Conservation (phyloP, 2,329 filamentous ascomycete species). For the Stachybotrys chartarum region DNA sequence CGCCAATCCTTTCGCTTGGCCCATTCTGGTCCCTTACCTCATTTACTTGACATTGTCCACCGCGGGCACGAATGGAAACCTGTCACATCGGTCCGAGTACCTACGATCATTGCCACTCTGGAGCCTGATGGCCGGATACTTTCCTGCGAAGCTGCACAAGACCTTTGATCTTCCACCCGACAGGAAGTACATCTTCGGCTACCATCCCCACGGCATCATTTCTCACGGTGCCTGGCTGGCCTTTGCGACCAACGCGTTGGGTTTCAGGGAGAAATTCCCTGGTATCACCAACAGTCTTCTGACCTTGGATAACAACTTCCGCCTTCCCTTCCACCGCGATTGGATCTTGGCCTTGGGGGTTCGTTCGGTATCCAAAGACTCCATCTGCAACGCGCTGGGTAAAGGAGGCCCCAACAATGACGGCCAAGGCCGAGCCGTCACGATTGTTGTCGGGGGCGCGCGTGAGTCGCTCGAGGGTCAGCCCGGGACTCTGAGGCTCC, state of each 20-base stretch:
- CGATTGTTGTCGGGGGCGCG: slow-evolving; percentile 90
- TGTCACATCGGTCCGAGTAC: slow-evolving; percentile 68
- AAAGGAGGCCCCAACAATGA: slow-evolving; percentile 70
- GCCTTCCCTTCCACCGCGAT: slow-evolving; percentile 87
- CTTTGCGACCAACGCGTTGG: slow-evolving; percentile 84
- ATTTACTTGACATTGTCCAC: slow-evolving; percentile 78
- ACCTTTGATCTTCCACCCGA: slow-evolving; percentile 71
- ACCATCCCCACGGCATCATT: slow-evolving; percentile 96
- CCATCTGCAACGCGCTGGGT: slow-evolving; percentile 80
- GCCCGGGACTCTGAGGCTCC: slow-evolving; percentile 67
- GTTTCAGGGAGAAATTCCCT: slow-evolving; percentile 81
- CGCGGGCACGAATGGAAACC: slow-evolving; percentile 65
- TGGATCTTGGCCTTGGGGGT: slow-evolving; percentile 87
- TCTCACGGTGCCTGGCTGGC: slow-evolving; percentile 91
- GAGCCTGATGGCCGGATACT: slow-evolving; percentile 88
- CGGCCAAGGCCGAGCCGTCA: slow-evolving; percentile 92
- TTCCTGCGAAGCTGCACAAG: slow-evolving; percentile 81
- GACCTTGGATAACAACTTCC: slow-evolving; percentile 94
- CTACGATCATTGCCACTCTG: slow-evolving; percentile 69
- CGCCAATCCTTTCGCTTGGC: slow-evolving; percentile 89
- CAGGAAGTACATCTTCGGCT: slow-evolving; percentile 92
- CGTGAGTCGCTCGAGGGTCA: slow-evolving; percentile 85
- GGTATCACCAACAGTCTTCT: slow-evolving; percentile 91
- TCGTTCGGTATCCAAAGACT: slow-evolving; percentile 82
- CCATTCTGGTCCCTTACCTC: slow-evolving; percentile 66